Conservation (phyloP, 352 stramenopile genomes). For the Globisporangium nagaii region DNA sequence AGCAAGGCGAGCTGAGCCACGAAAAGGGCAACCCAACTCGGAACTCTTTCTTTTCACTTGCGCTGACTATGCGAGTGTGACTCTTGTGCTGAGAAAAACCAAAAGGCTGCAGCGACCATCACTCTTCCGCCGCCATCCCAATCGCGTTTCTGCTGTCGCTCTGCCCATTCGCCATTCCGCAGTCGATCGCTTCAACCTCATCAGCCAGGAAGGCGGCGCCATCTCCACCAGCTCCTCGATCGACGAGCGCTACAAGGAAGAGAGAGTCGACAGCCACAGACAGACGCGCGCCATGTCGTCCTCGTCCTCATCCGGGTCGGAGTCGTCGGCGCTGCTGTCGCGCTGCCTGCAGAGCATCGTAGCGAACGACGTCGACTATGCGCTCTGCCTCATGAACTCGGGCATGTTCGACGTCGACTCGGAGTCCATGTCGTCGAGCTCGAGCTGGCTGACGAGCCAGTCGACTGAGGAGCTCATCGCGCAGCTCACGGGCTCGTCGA, state of each 20-base stretch:
- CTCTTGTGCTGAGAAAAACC: background rate
- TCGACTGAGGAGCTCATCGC: background rate
- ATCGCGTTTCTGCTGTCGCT: background rate
- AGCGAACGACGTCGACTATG: conserved; percentile 35
- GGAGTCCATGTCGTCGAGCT: background rate
- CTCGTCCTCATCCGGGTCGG: conserved; percentile 13
- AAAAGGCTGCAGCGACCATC: background rate
- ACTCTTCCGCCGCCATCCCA: background rate
- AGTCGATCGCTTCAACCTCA: background rate
- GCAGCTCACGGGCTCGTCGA: conserved; percentile 1
- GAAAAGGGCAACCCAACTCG: too few relatives aligned
- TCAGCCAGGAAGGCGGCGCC: background rate
- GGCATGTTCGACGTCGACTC: conserved; percentile 40
- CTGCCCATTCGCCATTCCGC: background rate
- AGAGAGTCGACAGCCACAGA: background rate
- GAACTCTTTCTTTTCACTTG: too few relatives aligned
- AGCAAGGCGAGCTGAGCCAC: too few relatives aligned
- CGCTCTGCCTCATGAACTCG: conserved; percentile 61
- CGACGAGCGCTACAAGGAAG: background rate
- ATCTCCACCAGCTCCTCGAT: background rate
- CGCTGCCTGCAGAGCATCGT: conserved; percentile 33
- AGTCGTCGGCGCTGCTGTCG: conserved; percentile 19
- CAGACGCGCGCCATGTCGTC: background rate
- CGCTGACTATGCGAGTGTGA: background rate
- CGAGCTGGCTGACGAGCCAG: conserved; percentile 3